These are phyloP conservation scores for Syncephalastrum monosporum DNA, from an alignment of 371 early-diverging fungal genomes.

Conservation along the genomic window DNA sequence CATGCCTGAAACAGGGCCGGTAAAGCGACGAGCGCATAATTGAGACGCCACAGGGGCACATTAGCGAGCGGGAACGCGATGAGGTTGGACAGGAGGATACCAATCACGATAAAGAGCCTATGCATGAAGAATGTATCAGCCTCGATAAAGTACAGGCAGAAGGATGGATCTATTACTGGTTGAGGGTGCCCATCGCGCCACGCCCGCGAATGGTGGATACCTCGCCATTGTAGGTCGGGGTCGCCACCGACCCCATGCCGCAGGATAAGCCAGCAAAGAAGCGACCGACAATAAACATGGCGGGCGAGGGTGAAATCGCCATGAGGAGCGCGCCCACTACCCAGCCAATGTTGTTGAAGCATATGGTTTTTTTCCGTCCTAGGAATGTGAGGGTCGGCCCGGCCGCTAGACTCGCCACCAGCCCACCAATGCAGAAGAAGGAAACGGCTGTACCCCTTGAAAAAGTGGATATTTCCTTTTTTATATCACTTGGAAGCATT, in stretches of 20 bases:
- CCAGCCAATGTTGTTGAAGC: conserved; percentile 61
- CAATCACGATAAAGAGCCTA: conserved; percentile 64
- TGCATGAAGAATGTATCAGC: not conserved
- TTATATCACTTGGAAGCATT: not conserved
- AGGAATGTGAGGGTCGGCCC: conserved; percentile 54
- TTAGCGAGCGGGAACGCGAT: conserved; percentile 49
- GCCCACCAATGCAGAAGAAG: conserved; percentile 71
- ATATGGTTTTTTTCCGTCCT: conserved; percentile 67
- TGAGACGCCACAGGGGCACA: conserved; percentile 61
- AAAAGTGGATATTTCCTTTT: not conserved
- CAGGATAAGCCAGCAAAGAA: conserved; percentile 78
- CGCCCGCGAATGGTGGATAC: conserved; percentile 69
- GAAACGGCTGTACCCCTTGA: conserved; percentile 67
- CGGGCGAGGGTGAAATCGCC: conserved; percentile 45
- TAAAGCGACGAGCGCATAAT: conserved; percentile 54
- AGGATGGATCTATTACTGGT: conserved; percentile 48
- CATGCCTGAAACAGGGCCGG: conserved; percentile 64
- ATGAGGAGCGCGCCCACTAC: conserved; percentile 65
- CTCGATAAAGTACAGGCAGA: not conserved
- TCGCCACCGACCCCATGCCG: conserved; percentile 74
- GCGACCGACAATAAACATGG: conserved; percentile 75
- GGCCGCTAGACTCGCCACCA: conserved; percentile 65
- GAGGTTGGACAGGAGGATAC: conserved; percentile 60
- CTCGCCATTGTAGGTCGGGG: conserved; percentile 83
- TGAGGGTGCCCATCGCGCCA: conserved; percentile 73